Evolutionary conservation across 805 yeast genomes (phyloP).

Genomic region (Candida vartiovaarae): DNA sequence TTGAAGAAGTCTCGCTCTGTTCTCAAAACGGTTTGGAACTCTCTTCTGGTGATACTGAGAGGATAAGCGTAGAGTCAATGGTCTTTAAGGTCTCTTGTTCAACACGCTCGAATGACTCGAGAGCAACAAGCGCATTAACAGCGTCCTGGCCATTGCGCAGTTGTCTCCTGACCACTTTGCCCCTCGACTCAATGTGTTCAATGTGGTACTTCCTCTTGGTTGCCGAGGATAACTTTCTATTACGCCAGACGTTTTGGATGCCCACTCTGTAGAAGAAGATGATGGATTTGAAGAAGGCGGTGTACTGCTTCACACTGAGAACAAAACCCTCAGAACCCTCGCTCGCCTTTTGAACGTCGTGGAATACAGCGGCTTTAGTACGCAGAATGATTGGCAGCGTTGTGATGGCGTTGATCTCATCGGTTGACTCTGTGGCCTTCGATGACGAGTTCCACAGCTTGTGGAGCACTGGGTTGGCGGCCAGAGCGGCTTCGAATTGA

Average conservation of each 20-base stretch:
- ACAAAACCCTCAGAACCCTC: constrained; percentile 20
- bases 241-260: constrained; percentile 46
- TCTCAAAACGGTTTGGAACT: constrained; percentile 38
- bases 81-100: constrained; percentile 28
- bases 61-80: constrained; percentile 18
- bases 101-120: constrained; percentile 28
- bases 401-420: constrained; percentile 22
- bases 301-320: constrained; percentile 31
- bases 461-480: constrained; percentile 5
- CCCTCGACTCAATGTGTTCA: constrained; percentile 17
- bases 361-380: constrained; percentile 22
- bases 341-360: constrained; percentile 21
- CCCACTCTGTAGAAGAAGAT: constrained; percentile 54
- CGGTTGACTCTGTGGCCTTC: constrained; percentile 2
- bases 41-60: constrained; percentile 37
- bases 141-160: constrained; percentile 31
- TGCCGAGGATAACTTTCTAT: constrained; percentile 26
- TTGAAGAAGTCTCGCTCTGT: constrained; percentile 39
- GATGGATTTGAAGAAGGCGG: constrained; percentile 37
- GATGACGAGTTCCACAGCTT: constrained; percentile 9
- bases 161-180: constrained; percentile 15
- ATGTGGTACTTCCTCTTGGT: constrained; percentile 24
- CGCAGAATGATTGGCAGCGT: constrained; percentile 27
- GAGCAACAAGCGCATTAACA: constrained; percentile 29
- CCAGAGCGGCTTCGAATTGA: constrained; percentile 5